Base-by-base conservation (phyloP, 179 eudicot genomes). In the Monotropa hypopitys region DNA sequence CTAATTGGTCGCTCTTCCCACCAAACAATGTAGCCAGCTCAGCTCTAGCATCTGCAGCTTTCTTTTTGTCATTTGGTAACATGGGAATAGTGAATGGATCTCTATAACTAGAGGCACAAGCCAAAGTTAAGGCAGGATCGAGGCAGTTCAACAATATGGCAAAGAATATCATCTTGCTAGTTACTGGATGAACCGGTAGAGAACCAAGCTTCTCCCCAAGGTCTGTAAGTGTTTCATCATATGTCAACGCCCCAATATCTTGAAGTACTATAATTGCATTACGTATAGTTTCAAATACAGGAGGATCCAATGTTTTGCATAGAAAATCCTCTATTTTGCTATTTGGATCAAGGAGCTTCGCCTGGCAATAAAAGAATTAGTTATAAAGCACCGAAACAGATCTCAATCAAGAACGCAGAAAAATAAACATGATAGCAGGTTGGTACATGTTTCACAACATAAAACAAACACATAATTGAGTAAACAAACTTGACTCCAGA, bases 111-210 rank as follows among this genome's bases (percentile, higher is more conserved):
- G 92, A 80, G 26, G 97, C 96, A 84, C 98, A 96, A 50, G 99
- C 99, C 80, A 93, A 85, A 62, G 99, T 96, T 83, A 96, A 81
- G 65, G 99, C 99, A 2, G 99, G 98, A 74, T 90, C 98, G 80
- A 96, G 91, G 81, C 99, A 96, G 73, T 90, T 88, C 81, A 96
- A 46, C 75, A 94, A 78, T 81, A 91, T 90, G 49, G 93, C 88
- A 78, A 91, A 77, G 77, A 93, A 86, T 59, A 96, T 88, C 99
- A 96, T 96, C 88, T 87, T 96, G 97, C 99, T 84, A 26, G 86
- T 84, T 73, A 84, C 67, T 9, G 99, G 99, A 84, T 96, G 98
- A 72, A 96, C 98, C 4, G 99, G 99, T 28, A 96, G 84, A 61
- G 82, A 80, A 70, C 94, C 98, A 20, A 96, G 88, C 83, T 84